phyloP scores from a whole-genome alignment of 495 filamentous ascomycete genomes.

The Physcia stellaris region DNA sequence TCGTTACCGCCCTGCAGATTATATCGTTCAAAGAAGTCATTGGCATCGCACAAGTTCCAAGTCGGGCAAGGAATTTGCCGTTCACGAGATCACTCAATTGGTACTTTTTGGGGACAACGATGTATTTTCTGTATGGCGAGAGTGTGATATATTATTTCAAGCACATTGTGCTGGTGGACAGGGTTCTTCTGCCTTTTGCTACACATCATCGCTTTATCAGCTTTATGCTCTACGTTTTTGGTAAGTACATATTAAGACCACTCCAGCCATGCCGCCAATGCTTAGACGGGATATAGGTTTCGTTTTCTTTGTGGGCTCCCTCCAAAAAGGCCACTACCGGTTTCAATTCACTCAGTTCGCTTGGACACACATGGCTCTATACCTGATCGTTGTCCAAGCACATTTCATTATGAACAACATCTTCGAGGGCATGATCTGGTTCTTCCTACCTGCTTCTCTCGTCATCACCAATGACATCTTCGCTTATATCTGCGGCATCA shows the following conservation, averaged over 20 bases:
- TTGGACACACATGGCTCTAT: constrained; percentile 98
- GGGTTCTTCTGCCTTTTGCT: constrained; percentile 78
- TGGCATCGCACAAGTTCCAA: constrained; percentile 89
- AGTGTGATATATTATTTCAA: constrained; percentile 99
- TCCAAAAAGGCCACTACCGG: constrained; percentile 88
- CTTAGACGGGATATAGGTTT: constrained; percentile 47
- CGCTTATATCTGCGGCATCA: constrained; percentile 94
- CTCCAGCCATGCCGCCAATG: not conserved
- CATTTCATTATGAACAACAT: constrained; percentile 99
- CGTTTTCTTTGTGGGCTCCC: constrained; percentile 94
- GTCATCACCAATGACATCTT: constrained; percentile 99
- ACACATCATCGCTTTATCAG: constrained; percentile 98
- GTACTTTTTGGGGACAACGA: constrained; percentile 97
- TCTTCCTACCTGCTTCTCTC: constrained; percentile 88
- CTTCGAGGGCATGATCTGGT: constrained; percentile 99
- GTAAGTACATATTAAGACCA: constrained; percentile 33
- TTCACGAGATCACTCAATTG: constrained; percentile 96
- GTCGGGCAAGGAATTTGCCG: constrained; percentile 73
- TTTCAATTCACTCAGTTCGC: constrained; percentile 99
- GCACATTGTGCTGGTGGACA: constrained; percentile 91
- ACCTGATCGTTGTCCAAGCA: constrained; percentile 92
- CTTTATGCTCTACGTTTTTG: constrained; percentile 94
- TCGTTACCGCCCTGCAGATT: constrained; percentile 88
- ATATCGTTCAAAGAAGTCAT: constrained; percentile 99
- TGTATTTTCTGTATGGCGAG: constrained; percentile 98